phyloP scores from a whole-genome alignment of 345 rosid genomes.

The Euphorbia lathyris region DNA sequence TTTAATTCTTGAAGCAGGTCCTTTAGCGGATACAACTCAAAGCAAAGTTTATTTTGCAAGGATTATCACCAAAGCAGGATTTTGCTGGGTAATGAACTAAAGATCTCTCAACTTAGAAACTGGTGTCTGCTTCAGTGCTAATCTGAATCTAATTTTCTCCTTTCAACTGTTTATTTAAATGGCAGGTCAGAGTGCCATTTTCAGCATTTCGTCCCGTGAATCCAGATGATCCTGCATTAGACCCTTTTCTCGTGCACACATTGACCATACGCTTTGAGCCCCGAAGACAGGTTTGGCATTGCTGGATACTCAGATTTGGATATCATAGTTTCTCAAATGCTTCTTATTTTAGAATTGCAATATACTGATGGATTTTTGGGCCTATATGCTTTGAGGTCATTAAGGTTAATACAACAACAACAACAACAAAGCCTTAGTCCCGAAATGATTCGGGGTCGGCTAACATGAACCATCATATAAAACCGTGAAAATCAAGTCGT shows the following conservation, averaged over 20 bases:
- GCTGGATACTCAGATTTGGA: not conserved
- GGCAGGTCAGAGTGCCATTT: slow-evolving; percentile 94
- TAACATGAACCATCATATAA: too few relatives aligned
- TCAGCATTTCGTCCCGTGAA: slow-evolving; percentile 91
- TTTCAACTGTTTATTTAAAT: slow-evolving; percentile 9
- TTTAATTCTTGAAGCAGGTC: slow-evolving; percentile 94
- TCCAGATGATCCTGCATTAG: slow-evolving; percentile 92
- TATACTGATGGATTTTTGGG: not conserved
- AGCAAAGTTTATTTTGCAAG: slow-evolving; percentile 91
- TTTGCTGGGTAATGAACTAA: slow-evolving; percentile 92
- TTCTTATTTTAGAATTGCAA: too few relatives aligned
- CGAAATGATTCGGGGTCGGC: too few relatives aligned
- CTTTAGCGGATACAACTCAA: slow-evolving; percentile 75
- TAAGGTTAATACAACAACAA: too few relatives aligned
- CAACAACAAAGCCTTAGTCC: too few relatives aligned
- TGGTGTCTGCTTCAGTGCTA: not conserved
- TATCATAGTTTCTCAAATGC: too few relatives aligned
- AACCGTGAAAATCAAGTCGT: too few relatives aligned
- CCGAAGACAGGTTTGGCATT: slow-evolving; percentile 69
- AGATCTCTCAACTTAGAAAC: slow-evolving; percentile 4
- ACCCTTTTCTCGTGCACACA: slow-evolving; percentile 91
- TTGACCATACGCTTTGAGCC: slow-evolving; percentile 96
- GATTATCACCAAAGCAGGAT: slow-evolving; percentile 83
- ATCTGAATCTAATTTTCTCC: not conserved
- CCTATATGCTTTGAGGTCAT: not conserved